These are phyloP conservation scores for Tillandsia fasciculata DNA, from an alignment of 176 grass and related monocot species.

Conservation along the genomic window DNA sequence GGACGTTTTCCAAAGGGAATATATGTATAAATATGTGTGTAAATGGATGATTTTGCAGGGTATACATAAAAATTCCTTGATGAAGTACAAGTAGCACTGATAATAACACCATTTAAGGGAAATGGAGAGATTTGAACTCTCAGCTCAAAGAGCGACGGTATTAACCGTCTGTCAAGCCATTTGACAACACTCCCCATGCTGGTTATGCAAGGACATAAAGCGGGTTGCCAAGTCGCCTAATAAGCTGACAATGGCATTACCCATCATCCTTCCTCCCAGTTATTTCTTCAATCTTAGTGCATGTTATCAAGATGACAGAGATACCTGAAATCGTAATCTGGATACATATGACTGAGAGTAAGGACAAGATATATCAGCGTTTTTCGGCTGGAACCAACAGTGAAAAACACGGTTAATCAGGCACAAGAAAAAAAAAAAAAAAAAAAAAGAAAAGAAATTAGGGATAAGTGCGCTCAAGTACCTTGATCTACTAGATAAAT, in stretches of 20 bases:
- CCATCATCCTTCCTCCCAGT: conserved; percentile 80
- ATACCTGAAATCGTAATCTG: conserved; percentile 99
- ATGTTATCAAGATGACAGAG: conserved; percentile 22
- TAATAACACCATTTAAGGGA: conserved; percentile 40
- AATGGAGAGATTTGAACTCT: conserved; percentile 99
- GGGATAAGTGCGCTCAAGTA: conserved; percentile 12
- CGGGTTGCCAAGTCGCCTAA: conserved; percentile 69
- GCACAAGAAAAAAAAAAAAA: neutral
- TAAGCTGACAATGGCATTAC: conserved; percentile 96
- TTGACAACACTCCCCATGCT: conserved; percentile 95
- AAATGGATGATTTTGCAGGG: no score
- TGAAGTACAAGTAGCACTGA: conserved; percentile 11
- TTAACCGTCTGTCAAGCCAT: conserved; percentile 95
- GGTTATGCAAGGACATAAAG: conserved; percentile 52
- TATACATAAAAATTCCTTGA: no score
- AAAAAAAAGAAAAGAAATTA: neutral
- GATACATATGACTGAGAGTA: conserved; percentile 82
- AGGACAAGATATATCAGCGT: conserved; percentile 95
- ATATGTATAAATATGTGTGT: no score
- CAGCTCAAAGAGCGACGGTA: conserved; percentile 93
- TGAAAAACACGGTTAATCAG: conserved; percentile 2
- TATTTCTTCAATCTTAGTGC: conserved; percentile 1
- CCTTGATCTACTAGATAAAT: conserved; percentile 81
- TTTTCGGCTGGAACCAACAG: conserved; percentile 44
- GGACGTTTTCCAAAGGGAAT: no score